These are phyloP conservation scores for Eurotiales sp. DNA, from an alignment of 2,329 filamentous ascomycete species.

Conservation along the genomic window DNA sequence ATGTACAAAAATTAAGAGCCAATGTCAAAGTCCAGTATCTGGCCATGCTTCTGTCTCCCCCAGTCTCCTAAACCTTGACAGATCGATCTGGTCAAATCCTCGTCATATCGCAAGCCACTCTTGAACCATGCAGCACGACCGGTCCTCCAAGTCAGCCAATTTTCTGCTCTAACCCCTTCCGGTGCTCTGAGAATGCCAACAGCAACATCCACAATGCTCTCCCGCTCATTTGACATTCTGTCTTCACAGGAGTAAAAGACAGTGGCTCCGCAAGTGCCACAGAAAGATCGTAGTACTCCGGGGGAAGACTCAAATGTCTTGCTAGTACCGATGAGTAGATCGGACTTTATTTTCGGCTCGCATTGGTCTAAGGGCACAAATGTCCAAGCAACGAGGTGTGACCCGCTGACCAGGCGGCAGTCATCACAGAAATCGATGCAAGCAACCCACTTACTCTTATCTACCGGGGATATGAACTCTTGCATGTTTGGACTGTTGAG, in stretches of 20 bases:
- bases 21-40: too few species aligned
- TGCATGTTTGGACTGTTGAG: slow-evolving; percentile 21
- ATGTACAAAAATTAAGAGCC: not conserved
- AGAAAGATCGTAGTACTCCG: slow-evolving; percentile 41
- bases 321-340: slow-evolving; percentile 33
- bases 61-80: too few species aligned
- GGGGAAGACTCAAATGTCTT: slow-evolving; percentile 37
- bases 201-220: slow-evolving; percentile 39
- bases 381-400: slow-evolving; percentile 41
- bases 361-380: slow-evolving; percentile 37
- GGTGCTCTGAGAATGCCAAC: slow-evolving; percentile 38
- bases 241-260: slow-evolving; percentile 39
- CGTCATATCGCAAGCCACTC: too few species aligned
- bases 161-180: slow-evolving; percentile 38
- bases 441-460: slow-evolving; percentile 24
- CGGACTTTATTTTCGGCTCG: slow-evolving; percentile 20
- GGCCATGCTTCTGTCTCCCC: too few species aligned
- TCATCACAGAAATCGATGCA: slow-evolving; percentile 29
- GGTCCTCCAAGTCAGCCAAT: slow-evolving; percentile 42
- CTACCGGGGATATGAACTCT: slow-evolving; percentile 18
- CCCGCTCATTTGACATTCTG: slow-evolving; percentile 18
- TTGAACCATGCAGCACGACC: too few species aligned
- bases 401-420: slow-evolving; percentile 40
- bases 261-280: slow-evolving; percentile 43
- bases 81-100: too few species aligned